A percentile compares a stretch with the other conserved stretches of the same genome.
Evolutionary conservation across 306 rosid genomes (phyloP).

Genomic region (Prosopis cineraria): DNA sequence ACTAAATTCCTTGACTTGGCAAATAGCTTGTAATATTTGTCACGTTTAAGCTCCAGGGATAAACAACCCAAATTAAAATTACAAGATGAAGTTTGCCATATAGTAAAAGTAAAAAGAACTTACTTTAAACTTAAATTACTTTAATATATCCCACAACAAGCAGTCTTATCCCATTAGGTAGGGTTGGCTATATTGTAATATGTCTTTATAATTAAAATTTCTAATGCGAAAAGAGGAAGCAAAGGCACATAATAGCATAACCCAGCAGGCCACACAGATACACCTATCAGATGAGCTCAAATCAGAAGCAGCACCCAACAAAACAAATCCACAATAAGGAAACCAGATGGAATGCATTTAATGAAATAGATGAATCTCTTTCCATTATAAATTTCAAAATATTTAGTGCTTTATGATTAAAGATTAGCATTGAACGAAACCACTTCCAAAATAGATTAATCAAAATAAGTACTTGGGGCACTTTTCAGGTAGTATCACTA

Average conservation of each 20-base stretch:
- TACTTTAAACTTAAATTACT: not conserved
- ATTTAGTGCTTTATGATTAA: not conserved
- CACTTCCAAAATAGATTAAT: not conserved
- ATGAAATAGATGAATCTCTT: not conserved
- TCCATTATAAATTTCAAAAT: constrained; percentile 24
- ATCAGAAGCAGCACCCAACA: constrained; percentile 8
- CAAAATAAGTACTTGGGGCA: not conserved
- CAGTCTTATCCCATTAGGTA: no score
- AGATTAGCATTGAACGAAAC: not conserved
- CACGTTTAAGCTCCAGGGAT: not conserved
- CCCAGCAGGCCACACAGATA: constrained; percentile 13
- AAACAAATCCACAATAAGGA: constrained; percentile 16
- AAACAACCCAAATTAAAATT: not conserved
- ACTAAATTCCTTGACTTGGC: not conserved
- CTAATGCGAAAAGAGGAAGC: not conserved
- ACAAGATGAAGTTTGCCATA: not conserved
- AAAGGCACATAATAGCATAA: constrained; percentile 10
- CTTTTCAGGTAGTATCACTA: not conserved
- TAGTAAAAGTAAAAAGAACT: no score
- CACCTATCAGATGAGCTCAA: constrained; percentile 11
- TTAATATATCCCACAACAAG: not conserved
- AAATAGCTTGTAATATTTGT: not conserved
- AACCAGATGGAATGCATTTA: constrained; percentile 14
- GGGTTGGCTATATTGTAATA: no score
- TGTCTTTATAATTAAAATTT: no score